phyloP scores from a whole-genome alignment of 306 rosid genomes.

The Sicyos edulis region DNA sequence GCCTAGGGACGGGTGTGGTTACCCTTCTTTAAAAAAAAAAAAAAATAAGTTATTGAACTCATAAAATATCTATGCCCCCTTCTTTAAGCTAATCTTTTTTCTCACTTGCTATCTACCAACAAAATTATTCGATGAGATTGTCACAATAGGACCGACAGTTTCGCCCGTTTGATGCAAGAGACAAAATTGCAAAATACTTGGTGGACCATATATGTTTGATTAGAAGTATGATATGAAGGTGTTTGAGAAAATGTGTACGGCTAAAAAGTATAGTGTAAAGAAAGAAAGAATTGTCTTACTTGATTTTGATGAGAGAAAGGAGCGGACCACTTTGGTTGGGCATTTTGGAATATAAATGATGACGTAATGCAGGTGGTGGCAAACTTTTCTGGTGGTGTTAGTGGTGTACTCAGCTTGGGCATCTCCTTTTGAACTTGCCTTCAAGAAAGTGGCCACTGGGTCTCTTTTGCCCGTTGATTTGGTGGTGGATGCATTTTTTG shows the following conservation, averaged over 20 bases:
- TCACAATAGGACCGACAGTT: too few relatives aligned
- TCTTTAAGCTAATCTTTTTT: background rate
- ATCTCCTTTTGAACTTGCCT: conserved; percentile 80
- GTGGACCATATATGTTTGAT: background rate
- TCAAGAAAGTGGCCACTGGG: conserved; percentile 41
- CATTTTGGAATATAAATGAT: conserved; percentile 15
- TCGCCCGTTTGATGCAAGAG: too few relatives aligned
- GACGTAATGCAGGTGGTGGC: conserved; percentile 57
- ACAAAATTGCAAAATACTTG: too few relatives aligned
- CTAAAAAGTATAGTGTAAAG: background rate
- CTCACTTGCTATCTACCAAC: background rate
- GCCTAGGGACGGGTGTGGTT: too few relatives aligned
- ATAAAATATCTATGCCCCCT: background rate
- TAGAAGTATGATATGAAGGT: background rate
- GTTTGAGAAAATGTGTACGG: background rate
- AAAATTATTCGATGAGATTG: too few relatives aligned
- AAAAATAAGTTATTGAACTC: too few relatives aligned
- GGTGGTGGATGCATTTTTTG: conserved; percentile 64
- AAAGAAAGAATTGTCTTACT: conserved; percentile 12
- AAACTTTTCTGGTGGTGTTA: conserved; percentile 56
- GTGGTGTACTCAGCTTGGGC: conserved; percentile 87
- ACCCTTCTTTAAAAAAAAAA: too few relatives aligned
- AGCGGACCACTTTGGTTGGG: background rate
- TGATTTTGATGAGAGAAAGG: conserved; percentile 12
- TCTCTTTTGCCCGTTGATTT: conserved; percentile 51